Evolutionary conservation across 176 grass and related monocot genomes (phyloP).

Genomic region (Phyllostachys edulis): DNA sequence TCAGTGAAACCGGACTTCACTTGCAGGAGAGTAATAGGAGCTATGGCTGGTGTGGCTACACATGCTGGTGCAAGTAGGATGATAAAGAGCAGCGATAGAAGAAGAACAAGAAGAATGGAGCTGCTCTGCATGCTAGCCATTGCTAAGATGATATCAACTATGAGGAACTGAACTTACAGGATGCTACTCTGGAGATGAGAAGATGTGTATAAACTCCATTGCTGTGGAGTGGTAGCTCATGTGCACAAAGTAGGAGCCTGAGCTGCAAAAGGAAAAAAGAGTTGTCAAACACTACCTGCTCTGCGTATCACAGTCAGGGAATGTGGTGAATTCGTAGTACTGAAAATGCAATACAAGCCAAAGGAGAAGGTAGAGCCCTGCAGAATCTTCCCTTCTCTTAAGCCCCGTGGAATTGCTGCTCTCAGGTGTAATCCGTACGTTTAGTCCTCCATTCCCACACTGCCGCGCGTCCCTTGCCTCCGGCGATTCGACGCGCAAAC

Average conservation of each 20-base stretch:
- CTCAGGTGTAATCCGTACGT: no score
- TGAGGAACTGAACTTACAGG: conserved; percentile 17
- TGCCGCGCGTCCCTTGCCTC: no score
- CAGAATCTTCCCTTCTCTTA: not conserved
- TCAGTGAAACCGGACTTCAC: conserved; percentile 63
- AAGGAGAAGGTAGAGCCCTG: conserved; percentile 47
- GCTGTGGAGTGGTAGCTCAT: conserved; percentile 12
- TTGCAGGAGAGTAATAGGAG: conserved; percentile 46
- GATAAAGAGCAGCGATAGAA: conserved; percentile 30
- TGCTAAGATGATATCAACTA: conserved; percentile 31
- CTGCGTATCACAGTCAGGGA: conserved; percentile 26
- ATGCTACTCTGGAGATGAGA: conserved; percentile 31
- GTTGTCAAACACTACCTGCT: conserved; percentile 51
- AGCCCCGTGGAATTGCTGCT: no score
- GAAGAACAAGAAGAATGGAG: conserved; percentile 24
- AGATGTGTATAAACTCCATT: conserved; percentile 30
- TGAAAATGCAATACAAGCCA: conserved; percentile 47
- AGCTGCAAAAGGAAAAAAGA: conserved; percentile 4
- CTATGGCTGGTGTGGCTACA: conserved; percentile 25
- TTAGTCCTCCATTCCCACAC: no score
- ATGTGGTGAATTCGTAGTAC: conserved; percentile 30
- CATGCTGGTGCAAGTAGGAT: conserved; percentile 30
- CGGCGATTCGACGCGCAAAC: no score
- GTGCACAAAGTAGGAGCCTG: conserved; percentile 3
- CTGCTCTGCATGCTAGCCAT: conserved; percentile 36